These are phyloP conservation scores for Tagetes patula DNA, from an alignment of 129 eudicot genomes.

Conservation along the genomic window DNA sequence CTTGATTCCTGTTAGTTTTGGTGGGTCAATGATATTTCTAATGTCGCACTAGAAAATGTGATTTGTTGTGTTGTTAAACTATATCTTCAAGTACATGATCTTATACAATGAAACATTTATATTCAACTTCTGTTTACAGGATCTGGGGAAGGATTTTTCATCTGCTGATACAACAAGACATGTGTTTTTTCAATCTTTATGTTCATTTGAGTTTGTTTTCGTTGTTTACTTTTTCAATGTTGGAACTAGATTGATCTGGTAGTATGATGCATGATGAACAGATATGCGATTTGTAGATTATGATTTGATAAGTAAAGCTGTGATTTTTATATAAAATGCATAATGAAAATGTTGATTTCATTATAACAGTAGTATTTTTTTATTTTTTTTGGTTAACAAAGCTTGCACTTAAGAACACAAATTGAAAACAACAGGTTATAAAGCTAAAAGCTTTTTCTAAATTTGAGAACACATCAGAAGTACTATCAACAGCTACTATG, in stretches of 20 bases:
- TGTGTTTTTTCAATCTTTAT: not conserved
- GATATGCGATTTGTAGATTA: not conserved
- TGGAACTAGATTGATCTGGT: not conserved
- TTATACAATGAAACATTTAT: not conserved
- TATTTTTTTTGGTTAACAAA: not conserved
- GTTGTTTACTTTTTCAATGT: not conserved
- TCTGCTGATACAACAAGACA: slow-evolving; percentile 10
- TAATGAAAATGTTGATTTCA: not conserved
- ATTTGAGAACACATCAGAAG: slow-evolving; percentile 91
- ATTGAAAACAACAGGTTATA: slow-evolving; percentile 47
- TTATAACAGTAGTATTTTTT: not conserved
- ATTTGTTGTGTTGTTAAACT: not conserved
- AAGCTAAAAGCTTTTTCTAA: slow-evolving; percentile 92
- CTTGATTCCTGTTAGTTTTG: no score
- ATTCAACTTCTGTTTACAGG: slow-evolving; percentile 14
- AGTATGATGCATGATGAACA: not conserved
- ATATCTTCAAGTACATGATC: not conserved
- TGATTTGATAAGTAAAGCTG: not conserved
- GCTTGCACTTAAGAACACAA: slow-evolving; percentile 17
- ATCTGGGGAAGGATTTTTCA: no score
- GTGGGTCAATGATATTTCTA: no score
- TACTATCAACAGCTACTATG: slow-evolving; percentile 59
- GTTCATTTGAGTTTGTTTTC: no score
- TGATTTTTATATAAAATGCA: no score
- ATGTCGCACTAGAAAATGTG: no score